Conservation (phyloP, 2,329 filamentous ascomycete species). For the Cryphonectria parasitica region DNA sequence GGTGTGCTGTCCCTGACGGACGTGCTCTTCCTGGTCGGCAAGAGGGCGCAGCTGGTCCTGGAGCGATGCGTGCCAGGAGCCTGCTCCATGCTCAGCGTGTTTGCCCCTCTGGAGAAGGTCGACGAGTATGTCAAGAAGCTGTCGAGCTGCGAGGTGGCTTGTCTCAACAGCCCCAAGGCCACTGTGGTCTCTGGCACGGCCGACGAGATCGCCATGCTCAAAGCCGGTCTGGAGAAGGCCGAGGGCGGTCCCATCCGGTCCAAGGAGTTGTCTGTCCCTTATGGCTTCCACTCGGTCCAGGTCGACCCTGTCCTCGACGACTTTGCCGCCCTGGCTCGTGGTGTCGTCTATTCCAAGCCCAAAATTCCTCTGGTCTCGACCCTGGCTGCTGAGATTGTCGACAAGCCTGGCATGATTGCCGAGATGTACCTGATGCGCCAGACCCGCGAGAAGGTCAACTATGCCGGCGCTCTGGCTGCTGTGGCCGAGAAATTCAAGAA, state of each 20-base stretch:
- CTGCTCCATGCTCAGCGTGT: constrained; percentile 55
- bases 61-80: constrained; percentile 63
- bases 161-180: constrained; percentile 71
- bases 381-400: constrained; percentile 61
- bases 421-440: constrained; percentile 62
- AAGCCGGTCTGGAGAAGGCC: constrained; percentile 42
- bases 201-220: constrained; percentile 38
- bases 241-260: constrained; percentile 38
- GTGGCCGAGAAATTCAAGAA: constrained; percentile 58
- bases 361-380: constrained; percentile 66
- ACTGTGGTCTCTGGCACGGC: constrained; percentile 61
- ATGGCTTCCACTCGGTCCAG: constrained; percentile 52
- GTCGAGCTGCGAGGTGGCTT: constrained; percentile 55
- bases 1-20: constrained; percentile 69
- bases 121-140: constrained; percentile 49
- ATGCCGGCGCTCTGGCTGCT: constrained; percentile 55
- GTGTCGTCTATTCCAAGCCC: constrained; percentile 45
- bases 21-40: constrained; percentile 68
- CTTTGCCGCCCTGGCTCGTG: constrained; percentile 48
- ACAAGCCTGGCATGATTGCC: constrained; percentile 57
- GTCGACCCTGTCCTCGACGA: constrained; percentile 54
- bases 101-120: constrained; percentile 51
- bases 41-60: constrained; percentile 63
- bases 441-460: constrained; percentile 67
- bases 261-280: constrained; percentile 46